These are phyloP conservation scores for Talaromyces ruber DNA, from an alignment of 495 filamentous ascomycete species.

Conservation along the genomic window DNA sequence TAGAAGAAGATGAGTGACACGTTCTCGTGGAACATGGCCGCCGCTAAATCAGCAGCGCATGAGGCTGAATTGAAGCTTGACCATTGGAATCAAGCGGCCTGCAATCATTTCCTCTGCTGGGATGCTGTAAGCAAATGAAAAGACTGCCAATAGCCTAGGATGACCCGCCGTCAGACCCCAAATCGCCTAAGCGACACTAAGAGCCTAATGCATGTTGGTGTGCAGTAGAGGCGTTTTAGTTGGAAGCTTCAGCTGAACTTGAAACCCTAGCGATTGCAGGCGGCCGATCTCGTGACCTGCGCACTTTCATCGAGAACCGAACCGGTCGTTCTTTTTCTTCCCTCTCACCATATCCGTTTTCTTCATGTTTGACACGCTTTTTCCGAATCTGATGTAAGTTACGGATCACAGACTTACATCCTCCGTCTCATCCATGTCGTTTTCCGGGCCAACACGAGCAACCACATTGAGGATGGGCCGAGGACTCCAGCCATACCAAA, in stretches of 20 bases:
- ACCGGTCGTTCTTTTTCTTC: background rate
- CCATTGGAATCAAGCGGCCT: background rate
- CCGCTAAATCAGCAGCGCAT: background rate
- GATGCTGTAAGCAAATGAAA: background rate
- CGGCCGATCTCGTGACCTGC: background rate
- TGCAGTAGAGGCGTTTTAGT: background rate
- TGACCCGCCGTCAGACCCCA: background rate
- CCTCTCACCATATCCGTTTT: background rate
- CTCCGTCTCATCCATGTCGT: background rate
- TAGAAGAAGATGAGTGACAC: background rate
- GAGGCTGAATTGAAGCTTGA: slow-evolving; percentile 5
- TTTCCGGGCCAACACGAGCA: background rate
- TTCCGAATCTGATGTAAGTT: background rate
- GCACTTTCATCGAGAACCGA: background rate
- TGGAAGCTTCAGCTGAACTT: background rate
- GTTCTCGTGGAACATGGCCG: background rate
- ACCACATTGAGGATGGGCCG: background rate
- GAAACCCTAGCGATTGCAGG: background rate
- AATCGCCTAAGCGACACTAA: background rate
- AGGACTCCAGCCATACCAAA: background rate
- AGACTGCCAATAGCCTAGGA: background rate
- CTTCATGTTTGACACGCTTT: background rate
- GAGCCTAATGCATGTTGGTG: background rate
- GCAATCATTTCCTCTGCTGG: background rate
- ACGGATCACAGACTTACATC: background rate